Conservation (phyloP, 805 yeast species). For the Starmerella bombi region DNA sequence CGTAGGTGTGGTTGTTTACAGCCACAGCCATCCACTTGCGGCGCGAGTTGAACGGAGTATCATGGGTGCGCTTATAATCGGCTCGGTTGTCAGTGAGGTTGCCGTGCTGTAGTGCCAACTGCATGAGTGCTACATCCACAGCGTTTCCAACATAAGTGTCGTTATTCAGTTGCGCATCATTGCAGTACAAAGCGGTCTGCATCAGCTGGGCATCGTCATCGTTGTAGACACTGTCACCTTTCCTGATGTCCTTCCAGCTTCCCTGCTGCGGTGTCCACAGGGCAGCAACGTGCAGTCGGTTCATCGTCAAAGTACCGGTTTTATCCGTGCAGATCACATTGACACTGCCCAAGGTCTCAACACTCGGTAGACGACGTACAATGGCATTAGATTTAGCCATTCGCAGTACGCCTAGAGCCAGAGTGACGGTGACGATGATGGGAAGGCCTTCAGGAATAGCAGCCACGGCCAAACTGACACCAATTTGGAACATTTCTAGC, state of each 20-base stretch:
- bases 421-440: constrained; percentile 91
- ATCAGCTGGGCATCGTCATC: constrained; percentile 18
- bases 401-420: constrained; percentile 89
- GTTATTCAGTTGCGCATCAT: constrained; percentile 31
- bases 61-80: constrained; percentile 42
- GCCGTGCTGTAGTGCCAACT: constrained; percentile 55
- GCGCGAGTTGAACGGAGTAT: constrained; percentile 70
- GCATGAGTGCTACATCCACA: constrained; percentile 83
- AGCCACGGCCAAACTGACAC: constrained; percentile 95
- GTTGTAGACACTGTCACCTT: neutral
- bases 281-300: constrained; percentile 30
- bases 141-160: constrained; percentile 77
- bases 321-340: constrained; percentile 43
- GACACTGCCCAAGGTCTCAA: constrained; percentile 50
- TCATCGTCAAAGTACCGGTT: constrained; percentile 39
- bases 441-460: constrained; percentile 99
- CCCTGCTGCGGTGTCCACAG: constrained; percentile 12
- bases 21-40: constrained; percentile 87
- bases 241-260: constrained; percentile 17
- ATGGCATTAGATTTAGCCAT: constrained; percentile 94
- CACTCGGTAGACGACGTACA: constrained; percentile 86
- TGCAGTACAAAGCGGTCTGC: constrained; percentile 27
- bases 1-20: constrained; percentile 47
- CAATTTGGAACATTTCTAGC: constrained; percentile 96
- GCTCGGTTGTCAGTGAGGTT: constrained; percentile 53